Evolutionary conservation across 192 early-diverging fungal genomes (phyloP).

Genomic region (Coemansia sp.): DNA sequence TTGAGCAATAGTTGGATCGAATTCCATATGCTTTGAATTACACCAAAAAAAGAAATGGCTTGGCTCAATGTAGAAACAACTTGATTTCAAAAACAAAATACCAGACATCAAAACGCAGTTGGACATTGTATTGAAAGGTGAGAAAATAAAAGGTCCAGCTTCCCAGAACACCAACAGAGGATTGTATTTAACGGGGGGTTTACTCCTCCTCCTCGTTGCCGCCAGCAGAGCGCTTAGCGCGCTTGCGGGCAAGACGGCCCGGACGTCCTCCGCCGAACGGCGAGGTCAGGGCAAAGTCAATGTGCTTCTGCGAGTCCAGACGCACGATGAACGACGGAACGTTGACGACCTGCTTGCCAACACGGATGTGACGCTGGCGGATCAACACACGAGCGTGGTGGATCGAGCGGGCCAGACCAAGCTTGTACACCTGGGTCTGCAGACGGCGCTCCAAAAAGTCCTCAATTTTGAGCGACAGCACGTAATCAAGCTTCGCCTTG

Average conservation of each 20-base stretch:
- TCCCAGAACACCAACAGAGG: neutral
- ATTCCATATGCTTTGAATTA: no score
- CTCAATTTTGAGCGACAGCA: constrained; percentile 94
- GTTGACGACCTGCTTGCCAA: constrained; percentile 97
- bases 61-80: no score
- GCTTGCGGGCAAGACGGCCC: constrained; percentile 96
- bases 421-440: constrained; percentile 99
- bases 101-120: no score
- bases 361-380: constrained; percentile 96
- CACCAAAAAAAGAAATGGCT: no score
- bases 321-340: constrained; percentile 96
- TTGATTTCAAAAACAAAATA: no score
- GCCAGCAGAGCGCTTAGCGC: constrained; percentile 68
- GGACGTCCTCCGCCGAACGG: constrained; percentile 97
- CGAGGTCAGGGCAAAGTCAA: constrained; percentile 81
- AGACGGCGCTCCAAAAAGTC: constrained; percentile 98
- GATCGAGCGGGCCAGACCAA: constrained; percentile 95
- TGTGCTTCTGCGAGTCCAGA: constrained; percentile 77
- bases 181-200: neutral
- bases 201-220: constrained; percentile 65
- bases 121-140: no score
- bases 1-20: neutral
- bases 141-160: neutral
- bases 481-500: constrained; percentile 99
- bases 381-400: constrained; percentile 99